Evolutionary conservation across 2,329 filamentous ascomycete species (phyloP).

Genomic region (Hypocreales sp.): DNA sequence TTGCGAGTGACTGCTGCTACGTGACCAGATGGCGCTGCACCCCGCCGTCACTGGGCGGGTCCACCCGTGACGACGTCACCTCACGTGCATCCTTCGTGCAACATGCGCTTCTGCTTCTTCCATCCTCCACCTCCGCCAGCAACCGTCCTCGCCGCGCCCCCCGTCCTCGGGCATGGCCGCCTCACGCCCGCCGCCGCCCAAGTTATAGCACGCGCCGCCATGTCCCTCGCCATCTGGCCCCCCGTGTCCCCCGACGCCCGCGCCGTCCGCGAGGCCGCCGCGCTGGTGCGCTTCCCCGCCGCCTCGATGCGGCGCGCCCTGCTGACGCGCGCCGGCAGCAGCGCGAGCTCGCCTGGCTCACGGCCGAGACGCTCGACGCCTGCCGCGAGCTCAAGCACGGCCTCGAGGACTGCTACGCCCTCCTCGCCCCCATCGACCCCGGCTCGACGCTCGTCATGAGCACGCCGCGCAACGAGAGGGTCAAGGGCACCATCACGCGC

Average conservation of each 20-base stretch:
- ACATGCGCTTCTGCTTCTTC: no score
- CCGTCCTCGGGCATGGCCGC: neutral
- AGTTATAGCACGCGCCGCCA: conserved; percentile 14
- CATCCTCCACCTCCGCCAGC: no score
- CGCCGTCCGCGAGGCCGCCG: conserved; percentile 30
- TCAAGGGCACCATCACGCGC: conserved; percentile 86
- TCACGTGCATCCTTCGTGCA: no score
- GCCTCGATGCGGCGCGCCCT: neutral
- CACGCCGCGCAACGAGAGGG: conserved; percentile 69
- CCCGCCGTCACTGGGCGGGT: neutral
- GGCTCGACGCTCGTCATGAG: conserved; percentile 83
- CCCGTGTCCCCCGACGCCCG: conserved; percentile 33
- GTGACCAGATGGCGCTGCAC: neutral
- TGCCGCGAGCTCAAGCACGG: conserved; percentile 42
- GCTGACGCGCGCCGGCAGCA: conserved; percentile 13
- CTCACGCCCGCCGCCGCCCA: neutral
- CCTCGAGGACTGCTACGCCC: conserved; percentile 74
- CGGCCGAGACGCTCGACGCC: conserved; percentile 30
- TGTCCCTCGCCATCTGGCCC: conserved; percentile 47
- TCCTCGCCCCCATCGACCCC: conserved; percentile 71
- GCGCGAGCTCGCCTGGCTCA: conserved; percentile 40
- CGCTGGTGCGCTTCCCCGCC: conserved; percentile 26
- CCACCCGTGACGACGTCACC: no score
- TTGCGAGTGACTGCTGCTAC: no score
- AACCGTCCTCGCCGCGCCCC: no score